Percentiles rank a stretch among this genome's conserved stretches.
Conservation (phyloP, 2,329 filamentous ascomycete species). For the Exophiala phaeomuriformis region DNA sequence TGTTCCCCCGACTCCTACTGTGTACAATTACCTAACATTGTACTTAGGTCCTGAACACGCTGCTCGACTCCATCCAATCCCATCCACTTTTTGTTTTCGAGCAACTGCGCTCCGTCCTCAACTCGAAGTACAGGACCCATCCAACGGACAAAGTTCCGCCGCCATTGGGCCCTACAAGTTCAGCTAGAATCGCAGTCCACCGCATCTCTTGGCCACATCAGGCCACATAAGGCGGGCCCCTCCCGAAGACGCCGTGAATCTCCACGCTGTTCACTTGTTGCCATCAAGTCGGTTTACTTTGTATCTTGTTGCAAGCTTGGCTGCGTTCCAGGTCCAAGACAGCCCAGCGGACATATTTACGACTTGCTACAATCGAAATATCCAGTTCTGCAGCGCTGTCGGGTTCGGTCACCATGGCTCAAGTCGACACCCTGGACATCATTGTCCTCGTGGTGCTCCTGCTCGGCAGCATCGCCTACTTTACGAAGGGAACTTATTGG, state of each 20-base stretch:
- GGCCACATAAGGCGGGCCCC: constrained; percentile 17
- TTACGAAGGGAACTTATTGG: constrained; percentile 96
- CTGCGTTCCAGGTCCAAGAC: background rate
- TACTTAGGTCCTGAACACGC: too few relatives aligned
- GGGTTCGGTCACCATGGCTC: constrained; percentile 60
- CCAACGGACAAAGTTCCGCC: background rate
- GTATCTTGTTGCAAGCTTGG: background rate
- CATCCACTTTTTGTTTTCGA: too few relatives aligned
- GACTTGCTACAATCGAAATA: constrained; percentile 1
- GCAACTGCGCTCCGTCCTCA: too few relatives aligned
- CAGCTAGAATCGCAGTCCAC: background rate
- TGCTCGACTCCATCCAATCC: too few relatives aligned
- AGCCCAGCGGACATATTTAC: background rate
- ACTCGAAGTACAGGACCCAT: background rate
- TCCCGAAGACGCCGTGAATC: constrained; percentile 4
- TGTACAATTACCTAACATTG: too few relatives aligned
- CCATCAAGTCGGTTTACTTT: background rate
- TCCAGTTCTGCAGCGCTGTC: constrained; percentile 1
- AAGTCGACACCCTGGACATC: constrained; percentile 92
- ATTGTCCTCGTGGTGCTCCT: constrained; percentile 81
- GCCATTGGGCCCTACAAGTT: background rate
- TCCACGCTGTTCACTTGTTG: constrained; percentile 17
- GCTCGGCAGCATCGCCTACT: constrained; percentile 83
- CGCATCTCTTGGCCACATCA: constrained; percentile 20
- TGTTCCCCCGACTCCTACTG: background rate